Conservation (phyloP, 148 eudicot species). For the Amaranthus palmeri region DNA sequence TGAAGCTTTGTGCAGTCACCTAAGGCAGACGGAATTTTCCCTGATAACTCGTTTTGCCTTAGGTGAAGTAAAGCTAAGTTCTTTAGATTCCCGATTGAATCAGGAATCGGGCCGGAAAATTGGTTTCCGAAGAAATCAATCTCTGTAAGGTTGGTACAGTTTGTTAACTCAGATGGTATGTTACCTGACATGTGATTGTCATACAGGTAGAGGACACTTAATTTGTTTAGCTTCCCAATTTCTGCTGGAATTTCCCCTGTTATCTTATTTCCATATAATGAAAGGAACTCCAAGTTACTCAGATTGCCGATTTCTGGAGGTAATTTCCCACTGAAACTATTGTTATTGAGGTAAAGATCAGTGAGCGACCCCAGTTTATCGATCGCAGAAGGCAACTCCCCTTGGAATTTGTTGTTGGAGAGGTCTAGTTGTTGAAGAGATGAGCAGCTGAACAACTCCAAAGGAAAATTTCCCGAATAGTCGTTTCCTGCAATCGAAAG, state of each 20-base stretch:
- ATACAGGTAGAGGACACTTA: slow-evolving; percentile 66
- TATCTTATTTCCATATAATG: slow-evolving; percentile 55
- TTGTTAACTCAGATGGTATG: slow-evolving; percentile 67
- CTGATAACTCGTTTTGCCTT: slow-evolving; percentile 80
- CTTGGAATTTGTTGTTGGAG: slow-evolving; percentile 53
- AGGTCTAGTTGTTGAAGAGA: slow-evolving; percentile 66
- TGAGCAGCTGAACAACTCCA: slow-evolving; percentile 46
- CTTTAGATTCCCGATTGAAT: slow-evolving; percentile 56
- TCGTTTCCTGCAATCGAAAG: slow-evolving; percentile 51
- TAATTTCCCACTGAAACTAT: slow-evolving; percentile 63
- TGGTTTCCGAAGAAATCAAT: slow-evolving; percentile 80
- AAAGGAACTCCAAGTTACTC: slow-evolving; percentile 50
- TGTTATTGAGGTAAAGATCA: slow-evolving; percentile 80
- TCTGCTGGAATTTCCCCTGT: slow-evolving; percentile 62
- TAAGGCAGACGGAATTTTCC: slow-evolving; percentile 63
- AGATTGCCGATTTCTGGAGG: slow-evolving; percentile 70
- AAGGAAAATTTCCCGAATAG: slow-evolving; percentile 59
- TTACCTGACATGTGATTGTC: slow-evolving; percentile 72
- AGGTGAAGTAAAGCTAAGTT: slow-evolving; percentile 62
- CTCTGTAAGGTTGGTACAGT: slow-evolving; percentile 57
- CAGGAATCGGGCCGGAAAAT: slow-evolving; percentile 67
- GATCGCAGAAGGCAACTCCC: slow-evolving; percentile 47
- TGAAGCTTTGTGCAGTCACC: slow-evolving; percentile 73
- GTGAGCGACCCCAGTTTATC: slow-evolving; percentile 52
- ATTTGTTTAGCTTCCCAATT: slow-evolving; percentile 54